Base-by-base conservation (phyloP, 805 yeast genomes). In the Citeromyces nyonsensis region DNA sequence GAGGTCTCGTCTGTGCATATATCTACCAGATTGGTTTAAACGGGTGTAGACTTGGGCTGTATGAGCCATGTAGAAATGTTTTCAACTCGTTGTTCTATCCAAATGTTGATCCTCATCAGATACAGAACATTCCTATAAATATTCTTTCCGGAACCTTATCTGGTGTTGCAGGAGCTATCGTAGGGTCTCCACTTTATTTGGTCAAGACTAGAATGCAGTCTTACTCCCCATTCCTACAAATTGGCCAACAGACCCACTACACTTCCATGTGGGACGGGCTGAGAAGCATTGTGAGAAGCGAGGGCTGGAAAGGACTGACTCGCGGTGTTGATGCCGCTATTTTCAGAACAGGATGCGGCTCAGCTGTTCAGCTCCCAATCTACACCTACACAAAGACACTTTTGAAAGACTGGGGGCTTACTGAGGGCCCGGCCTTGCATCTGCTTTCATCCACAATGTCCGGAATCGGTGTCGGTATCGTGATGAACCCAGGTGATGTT, bases 401-500 rank as follows among this genome's bases (percentile, higher is more conserved):
- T 38, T 56, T 70, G 30, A 59, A 63, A 12, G 51, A 73, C 43
- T 60, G 69, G 20, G 25, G 75, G 11, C 59, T 76, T 36, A 51
- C 52, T 4, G 79, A 78, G 27, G 83, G 86, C 24, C 66, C 86
- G 2, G 61, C 64, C 2, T 57, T 81, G 38, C 95, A 85, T 51
- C 63, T 88, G 39, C 47, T 66, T 8, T 71, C 95, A 1, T 71
- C 85, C 28, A 72, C 86, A 1, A 57, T 67, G 40, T 76, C 95
- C 6, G 98, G 98, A 29, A 51, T 85, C 27, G 95, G 95, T 44
- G 97, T 91, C 24, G 86, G 93, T 33, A 62, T 86, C 13, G 94
- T 83, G 24, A 88, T 91, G 96, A 91, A 86, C 52, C 97, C 98
- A 10, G 85, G 95, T 72, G 98, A 91, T 54, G 97, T 91, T 29